These are phyloP conservation scores for Sesbania bispinosa DNA, from an alignment of 306 rosid species.

Conservation along the genomic window DNA sequence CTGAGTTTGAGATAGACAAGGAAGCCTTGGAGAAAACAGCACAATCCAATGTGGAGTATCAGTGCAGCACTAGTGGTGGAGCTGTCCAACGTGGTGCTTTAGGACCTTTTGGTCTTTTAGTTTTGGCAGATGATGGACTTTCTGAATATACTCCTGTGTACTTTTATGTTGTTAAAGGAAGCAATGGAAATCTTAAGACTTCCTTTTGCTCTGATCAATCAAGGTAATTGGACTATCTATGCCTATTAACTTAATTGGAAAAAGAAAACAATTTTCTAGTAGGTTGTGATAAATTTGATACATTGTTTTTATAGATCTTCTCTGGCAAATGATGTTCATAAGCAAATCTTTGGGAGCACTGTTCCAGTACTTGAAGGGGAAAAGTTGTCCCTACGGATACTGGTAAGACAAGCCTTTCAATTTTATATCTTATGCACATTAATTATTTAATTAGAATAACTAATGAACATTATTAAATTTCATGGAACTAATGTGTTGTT, in stretches of 20 bases:
- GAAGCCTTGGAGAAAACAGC: constrained; percentile 46
- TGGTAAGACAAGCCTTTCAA: constrained; percentile 48
- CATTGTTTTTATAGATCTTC: constrained; percentile 53
- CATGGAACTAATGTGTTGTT: not conserved
- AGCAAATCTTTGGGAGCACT: constrained; percentile 50
- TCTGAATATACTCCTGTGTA: constrained; percentile 76
- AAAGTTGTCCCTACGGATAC: constrained; percentile 55
- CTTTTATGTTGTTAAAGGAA: constrained; percentile 65
- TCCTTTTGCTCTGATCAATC: constrained; percentile 73
- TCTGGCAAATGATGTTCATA: constrained; percentile 62
- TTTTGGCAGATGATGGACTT: constrained; percentile 67
- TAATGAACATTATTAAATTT: not conserved
- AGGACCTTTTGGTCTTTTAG: constrained; percentile 88
- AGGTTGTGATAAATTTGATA: not conserved
- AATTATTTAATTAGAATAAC: not conserved
- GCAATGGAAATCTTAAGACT: constrained; percentile 53
- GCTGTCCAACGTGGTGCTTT: constrained; percentile 60
- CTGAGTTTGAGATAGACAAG: constrained; percentile 73
- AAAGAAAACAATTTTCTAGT: not conserved
- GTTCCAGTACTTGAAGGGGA: constrained; percentile 78
- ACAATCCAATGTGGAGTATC: constrained; percentile 41
- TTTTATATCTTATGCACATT: not conserved
- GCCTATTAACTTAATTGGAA: not conserved
- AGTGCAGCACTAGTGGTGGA: constrained; percentile 61
- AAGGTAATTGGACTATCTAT: constrained; percentile 39